Percentiles rank a stretch among this genome's conserved stretches.
These are phyloP conservation scores for Coemansia sp. DNA, from an alignment of 192 early-diverging fungal species.

Conservation along the genomic window DNA sequence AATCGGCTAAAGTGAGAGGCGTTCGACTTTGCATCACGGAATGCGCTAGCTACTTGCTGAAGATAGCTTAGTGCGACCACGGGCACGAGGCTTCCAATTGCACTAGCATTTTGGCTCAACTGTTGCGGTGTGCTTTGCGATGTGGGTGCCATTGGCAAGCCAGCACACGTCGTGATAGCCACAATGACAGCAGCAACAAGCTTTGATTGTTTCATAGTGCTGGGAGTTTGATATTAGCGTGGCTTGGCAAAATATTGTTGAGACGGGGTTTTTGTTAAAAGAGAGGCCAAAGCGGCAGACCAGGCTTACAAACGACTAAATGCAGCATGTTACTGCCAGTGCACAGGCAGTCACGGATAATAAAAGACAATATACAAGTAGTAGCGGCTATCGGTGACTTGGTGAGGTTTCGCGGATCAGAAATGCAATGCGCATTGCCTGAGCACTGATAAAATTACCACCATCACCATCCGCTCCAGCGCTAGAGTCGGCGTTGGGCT, in stretches of 20 bases:
- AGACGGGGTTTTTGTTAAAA: background rate
- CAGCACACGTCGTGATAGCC: background rate
- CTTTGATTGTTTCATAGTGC: background rate
- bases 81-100: background rate
- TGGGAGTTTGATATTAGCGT: background rate
- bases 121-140: background rate
- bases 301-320: background rate
- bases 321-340: background rate
- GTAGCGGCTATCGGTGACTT: background rate
- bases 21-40: background rate
- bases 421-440: constrained; percentile 40
- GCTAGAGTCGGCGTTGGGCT: background rate
- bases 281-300: background rate
- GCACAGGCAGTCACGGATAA: background rate
- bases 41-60: constrained; percentile 1
- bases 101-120: background rate
- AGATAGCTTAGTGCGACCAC: constrained; percentile 15
- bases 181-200: background rate
- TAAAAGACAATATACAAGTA: background rate
- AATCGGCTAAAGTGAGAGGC: background rate
- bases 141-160: background rate
- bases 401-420: constrained; percentile 14
- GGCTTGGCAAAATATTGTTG: background rate
- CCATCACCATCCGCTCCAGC: background rate
- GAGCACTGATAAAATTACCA: constrained; percentile 12